Percentiles rank a stretch among this genome's conserved stretches.
Evolutionary conservation across 257 asterid genomes (phyloP).

Genomic region (Eucommia ulmoides): DNA sequence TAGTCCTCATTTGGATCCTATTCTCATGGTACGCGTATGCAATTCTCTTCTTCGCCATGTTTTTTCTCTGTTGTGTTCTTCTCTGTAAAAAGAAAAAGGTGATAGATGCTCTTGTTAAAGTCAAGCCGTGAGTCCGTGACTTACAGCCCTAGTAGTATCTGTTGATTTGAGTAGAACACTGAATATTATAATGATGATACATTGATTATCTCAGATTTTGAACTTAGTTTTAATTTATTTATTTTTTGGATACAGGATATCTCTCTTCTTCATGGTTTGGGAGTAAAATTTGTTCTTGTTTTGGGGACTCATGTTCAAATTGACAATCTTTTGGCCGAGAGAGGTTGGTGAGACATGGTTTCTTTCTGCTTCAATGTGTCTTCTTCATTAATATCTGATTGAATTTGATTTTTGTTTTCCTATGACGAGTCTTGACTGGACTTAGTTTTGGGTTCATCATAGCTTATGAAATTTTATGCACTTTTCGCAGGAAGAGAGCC

Average conservation of each 20-base stretch:
- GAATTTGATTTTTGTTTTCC: background rate
- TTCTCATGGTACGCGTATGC: slow-evolving; percentile 66
- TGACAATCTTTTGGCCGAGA: slow-evolving; percentile 61
- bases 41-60: too few relatives aligned
- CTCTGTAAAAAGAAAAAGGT: too few relatives aligned
- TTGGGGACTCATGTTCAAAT: slow-evolving; percentile 95
- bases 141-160: too few relatives aligned
- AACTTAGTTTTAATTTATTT: too few relatives aligned
- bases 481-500: slow-evolving; percentile 65
- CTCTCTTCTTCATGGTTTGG: slow-evolving; percentile 85
- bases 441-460: background rate
- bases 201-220: too few relatives aligned
- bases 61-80: too few relatives aligned
- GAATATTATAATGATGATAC: too few relatives aligned
- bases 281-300: slow-evolving; percentile 91
- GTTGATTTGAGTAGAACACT: too few relatives aligned
- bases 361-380: background rate
- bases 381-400: background rate
- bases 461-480: background rate
- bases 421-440: background rate
- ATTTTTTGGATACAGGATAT: slow-evolving; percentile 44
- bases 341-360: slow-evolving; percentile 32
- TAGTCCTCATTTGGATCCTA: slow-evolving; percentile 54
- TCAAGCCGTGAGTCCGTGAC: too few relatives aligned
- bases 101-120: too few relatives aligned